Evolutionary conservation across 306 rosid genomes (phyloP).

Genomic region (Betula pendula): DNA sequence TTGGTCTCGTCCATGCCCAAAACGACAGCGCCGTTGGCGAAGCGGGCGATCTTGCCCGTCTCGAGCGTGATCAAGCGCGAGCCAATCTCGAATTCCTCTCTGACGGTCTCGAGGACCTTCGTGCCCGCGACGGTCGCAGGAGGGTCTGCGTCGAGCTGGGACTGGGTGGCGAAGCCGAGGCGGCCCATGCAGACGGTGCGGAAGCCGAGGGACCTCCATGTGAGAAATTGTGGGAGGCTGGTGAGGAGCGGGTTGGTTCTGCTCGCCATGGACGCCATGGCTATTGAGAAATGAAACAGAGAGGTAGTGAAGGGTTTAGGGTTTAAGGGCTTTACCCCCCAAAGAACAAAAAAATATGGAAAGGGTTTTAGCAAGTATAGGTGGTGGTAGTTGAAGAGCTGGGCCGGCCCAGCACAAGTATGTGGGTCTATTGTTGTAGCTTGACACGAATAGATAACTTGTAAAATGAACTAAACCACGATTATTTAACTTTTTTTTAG

Average conservation of each 20-base stretch:
- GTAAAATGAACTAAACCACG: too few relatives aligned
- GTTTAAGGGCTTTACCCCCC: conserved; percentile 41
- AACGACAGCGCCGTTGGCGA: conserved; percentile 86
- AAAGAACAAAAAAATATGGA: too few relatives aligned
- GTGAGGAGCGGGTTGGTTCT: conserved; percentile 53
- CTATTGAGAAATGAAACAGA: background rate
- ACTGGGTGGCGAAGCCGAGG: conserved; percentile 52
- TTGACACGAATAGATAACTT: too few relatives aligned
- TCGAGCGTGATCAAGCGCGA: conserved; percentile 62
- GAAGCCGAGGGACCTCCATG: conserved; percentile 47
- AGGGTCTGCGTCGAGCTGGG: conserved; percentile 42
- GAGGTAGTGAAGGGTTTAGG: conserved; percentile 12
- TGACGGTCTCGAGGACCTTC: conserved; percentile 60
- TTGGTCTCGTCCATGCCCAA: conserved; percentile 67
- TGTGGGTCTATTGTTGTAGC: too few relatives aligned
- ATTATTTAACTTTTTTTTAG: too few relatives aligned
- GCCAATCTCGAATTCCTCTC: conserved; percentile 83
- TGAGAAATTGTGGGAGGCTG: conserved; percentile 49
- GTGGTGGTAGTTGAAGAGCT: background rate
- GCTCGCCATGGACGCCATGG: conserved; percentile 48
- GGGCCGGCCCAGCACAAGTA: background rate
- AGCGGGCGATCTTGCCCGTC: conserved; percentile 83
- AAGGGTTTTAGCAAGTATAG: background rate
- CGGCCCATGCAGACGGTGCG: conserved; percentile 66
- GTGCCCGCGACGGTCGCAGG: conserved; percentile 27